Conservation (phyloP, 192 early-diverging fungal species). For the Gonapodya prolifera region DNA sequence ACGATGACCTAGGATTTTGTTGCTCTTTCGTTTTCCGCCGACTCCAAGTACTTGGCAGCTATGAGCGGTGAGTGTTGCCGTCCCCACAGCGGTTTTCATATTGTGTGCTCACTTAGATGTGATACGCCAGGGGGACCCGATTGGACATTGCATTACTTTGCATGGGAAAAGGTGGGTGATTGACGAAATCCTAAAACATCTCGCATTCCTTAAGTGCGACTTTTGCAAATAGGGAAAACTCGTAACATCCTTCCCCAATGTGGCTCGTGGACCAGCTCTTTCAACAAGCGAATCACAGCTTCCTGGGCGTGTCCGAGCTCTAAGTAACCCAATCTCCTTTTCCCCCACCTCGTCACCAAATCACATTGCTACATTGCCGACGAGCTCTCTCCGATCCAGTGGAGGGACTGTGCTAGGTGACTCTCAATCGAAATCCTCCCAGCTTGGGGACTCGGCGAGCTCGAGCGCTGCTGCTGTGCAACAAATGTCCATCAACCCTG, state of each 20-base stretch:
- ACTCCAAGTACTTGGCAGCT: conserved; percentile 33
- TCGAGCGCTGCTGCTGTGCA: neutral
- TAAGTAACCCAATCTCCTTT: neutral
- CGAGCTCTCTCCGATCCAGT: too few species aligned
- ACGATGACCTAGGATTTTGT: conserved; percentile 37
- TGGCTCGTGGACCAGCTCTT: neutral
- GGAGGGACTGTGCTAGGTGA: too few species aligned
- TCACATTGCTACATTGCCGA: too few species aligned
- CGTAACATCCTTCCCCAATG: neutral
- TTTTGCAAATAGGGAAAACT: neutral
- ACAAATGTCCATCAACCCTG: neutral
- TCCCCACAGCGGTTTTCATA: too few species aligned
- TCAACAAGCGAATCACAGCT: neutral
- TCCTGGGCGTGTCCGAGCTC: neutral
- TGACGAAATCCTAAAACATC: neutral
- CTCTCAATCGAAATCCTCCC: neutral
- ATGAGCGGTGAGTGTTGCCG: conserved; percentile 1
- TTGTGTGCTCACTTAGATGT: too few species aligned
- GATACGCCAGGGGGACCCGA: conserved; percentile 24
- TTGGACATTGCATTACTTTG: conserved; percentile 31
- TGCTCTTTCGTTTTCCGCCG: conserved; percentile 27
- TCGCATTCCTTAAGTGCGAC: neutral
- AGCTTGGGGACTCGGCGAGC: neutral
- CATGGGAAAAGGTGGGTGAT: conserved; percentile 40
- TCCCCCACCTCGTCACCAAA: neutral